Conservation (phyloP, 257 asterid genomes). For the Solanum neorickii region DNA sequence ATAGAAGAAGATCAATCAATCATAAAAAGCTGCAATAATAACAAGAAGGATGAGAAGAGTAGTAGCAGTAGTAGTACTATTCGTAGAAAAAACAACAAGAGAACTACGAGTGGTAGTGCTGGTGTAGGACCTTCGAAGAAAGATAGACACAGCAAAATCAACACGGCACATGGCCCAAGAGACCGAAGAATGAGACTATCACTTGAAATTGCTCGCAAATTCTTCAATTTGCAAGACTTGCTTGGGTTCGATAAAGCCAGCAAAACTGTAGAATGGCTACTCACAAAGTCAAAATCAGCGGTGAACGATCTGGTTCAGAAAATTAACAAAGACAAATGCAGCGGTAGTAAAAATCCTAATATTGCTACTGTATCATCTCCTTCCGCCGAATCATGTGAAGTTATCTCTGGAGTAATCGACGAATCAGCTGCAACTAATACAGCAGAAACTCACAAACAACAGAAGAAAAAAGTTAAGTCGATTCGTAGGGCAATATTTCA, state of each 20-base stretch:
- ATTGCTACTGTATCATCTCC: conserved; percentile 9
- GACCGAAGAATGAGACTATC: conserved; percentile 74
- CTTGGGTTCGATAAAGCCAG: conserved; percentile 68
- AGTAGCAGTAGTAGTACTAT: not conserved
- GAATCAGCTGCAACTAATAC: conserved; percentile 2
- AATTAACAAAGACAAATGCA: not conserved
- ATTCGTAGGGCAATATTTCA: conserved; percentile 8
- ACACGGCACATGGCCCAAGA: conserved; percentile 59
- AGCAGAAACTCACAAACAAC: not conserved
- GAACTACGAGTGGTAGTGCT: not conserved
- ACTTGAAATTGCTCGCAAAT: conserved; percentile 39
- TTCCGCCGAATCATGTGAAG: conserved; percentile 26
- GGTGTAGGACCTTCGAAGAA: conserved; percentile 16
- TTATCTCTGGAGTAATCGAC: conserved; percentile 5
- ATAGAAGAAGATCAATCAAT: not conserved
- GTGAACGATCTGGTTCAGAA: conserved; percentile 17
- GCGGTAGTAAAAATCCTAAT: not conserved
- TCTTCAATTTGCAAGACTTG: conserved; percentile 54
- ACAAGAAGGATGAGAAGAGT: not conserved
- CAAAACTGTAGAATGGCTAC: conserved; percentile 57
- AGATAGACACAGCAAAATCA: conserved; percentile 74
- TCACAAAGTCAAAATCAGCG: conserved; percentile 29
- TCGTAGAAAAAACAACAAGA: not conserved
- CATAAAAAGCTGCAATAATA: not conserved
- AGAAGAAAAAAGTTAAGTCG: conserved; percentile 4